Evolutionary conservation across 805 yeast species (phyloP).

Genomic region (Ogataea polymorpha): DNA sequence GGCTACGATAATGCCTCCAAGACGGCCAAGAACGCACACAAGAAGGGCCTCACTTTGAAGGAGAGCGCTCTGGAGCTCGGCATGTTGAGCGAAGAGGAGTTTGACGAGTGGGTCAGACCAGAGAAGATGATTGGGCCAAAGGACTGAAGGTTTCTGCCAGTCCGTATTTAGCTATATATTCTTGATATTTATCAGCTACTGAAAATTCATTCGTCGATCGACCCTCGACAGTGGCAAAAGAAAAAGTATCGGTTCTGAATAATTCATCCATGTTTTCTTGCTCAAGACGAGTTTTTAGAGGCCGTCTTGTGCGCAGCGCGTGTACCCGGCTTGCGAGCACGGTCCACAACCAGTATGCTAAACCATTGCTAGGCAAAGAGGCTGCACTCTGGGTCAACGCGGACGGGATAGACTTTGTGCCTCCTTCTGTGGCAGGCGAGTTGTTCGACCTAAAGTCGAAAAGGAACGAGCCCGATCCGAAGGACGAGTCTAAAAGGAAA

Average conservation of each 20-base stretch:
- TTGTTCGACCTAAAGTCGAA: constrained; percentile 3
- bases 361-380: not conserved
- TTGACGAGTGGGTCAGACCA: constrained; percentile 96
- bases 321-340: constrained; percentile 15
- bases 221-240: constrained; percentile 8
- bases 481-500: constrained; percentile 26
- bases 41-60: constrained; percentile 94
- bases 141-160: constrained; percentile 7
- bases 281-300: constrained; percentile 13
- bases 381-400: not conserved
- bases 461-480: constrained; percentile 19
- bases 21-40: constrained; percentile 98
- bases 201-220: constrained; percentile 4
- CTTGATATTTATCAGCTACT: not conserved
- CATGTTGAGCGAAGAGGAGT: constrained; percentile 78
- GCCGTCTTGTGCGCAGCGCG: constrained; percentile 3
- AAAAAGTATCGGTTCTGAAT: constrained; percentile 5
- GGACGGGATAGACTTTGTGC: constrained; percentile 1
- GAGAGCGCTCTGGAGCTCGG: constrained; percentile 91
- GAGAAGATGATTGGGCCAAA: constrained; percentile 98
- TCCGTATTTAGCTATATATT: not conserved
- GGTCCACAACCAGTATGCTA: constrained; percentile 14
- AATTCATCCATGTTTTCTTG: constrained; percentile 16
- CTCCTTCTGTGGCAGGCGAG: not conserved
- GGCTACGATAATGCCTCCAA: constrained; percentile 97